A percentile compares a stretch with the other conserved stretches of the same genome.
These are phyloP conservation scores for Acrodontium crateriforme DNA, from an alignment of 2,329 filamentous ascomycete genomes.

Conservation along the genomic window DNA sequence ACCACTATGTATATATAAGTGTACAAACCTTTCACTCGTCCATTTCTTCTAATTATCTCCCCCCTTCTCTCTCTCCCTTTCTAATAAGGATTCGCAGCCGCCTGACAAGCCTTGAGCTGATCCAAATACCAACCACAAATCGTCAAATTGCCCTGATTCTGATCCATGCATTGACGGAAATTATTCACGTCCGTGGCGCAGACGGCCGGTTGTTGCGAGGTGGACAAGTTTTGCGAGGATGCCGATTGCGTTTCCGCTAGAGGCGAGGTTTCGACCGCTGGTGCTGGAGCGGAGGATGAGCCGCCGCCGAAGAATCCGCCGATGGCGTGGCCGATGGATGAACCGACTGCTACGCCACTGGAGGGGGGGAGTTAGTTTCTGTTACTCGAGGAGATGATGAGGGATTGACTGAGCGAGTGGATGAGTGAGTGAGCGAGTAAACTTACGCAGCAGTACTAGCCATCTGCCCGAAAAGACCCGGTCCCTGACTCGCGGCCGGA, in stretches of 20 bases:
- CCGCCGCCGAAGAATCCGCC: slow-evolving; percentile 76
- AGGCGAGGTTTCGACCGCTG: slow-evolving; percentile 22
- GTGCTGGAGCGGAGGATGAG: slow-evolving; percentile 38
- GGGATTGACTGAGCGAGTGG: slow-evolving; percentile 1
- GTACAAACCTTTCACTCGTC: too few relatives aligned
- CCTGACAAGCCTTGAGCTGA: slow-evolving; percentile 51
- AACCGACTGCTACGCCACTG: slow-evolving; percentile 93
- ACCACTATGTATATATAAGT: too few relatives aligned
- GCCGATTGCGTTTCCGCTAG: slow-evolving; percentile 20
- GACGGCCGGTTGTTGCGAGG: slow-evolving; percentile 29
- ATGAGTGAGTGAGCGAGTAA: slow-evolving; percentile 1
- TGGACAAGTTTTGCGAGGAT: slow-evolving; percentile 15
- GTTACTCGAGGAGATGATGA: slow-evolving; percentile 6
- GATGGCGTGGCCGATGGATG: slow-evolving; percentile 87
- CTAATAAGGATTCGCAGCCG: slow-evolving; percentile 35
- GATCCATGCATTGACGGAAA: slow-evolving; percentile 95
- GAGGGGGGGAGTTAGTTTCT: slow-evolving; percentile 14
- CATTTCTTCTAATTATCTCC: too few relatives aligned
- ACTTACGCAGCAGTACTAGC: slow-evolving; percentile 94
- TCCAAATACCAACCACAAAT: slow-evolving; percentile 98
- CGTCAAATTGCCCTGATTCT: slow-evolving; percentile 83
- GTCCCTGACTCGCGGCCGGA: slow-evolving; percentile 42
- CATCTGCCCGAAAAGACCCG: slow-evolving; percentile 91
- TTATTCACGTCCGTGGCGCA: slow-evolving; percentile 68
- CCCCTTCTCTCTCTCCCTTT: slow-evolving; percentile 1